Percentiles rank a stretch among this genome's conserved stretches.
These are phyloP conservation scores for Camptophora hylomeconis DNA, from an alignment of 2,329 filamentous ascomycete genomes.

Conservation along the genomic window DNA sequence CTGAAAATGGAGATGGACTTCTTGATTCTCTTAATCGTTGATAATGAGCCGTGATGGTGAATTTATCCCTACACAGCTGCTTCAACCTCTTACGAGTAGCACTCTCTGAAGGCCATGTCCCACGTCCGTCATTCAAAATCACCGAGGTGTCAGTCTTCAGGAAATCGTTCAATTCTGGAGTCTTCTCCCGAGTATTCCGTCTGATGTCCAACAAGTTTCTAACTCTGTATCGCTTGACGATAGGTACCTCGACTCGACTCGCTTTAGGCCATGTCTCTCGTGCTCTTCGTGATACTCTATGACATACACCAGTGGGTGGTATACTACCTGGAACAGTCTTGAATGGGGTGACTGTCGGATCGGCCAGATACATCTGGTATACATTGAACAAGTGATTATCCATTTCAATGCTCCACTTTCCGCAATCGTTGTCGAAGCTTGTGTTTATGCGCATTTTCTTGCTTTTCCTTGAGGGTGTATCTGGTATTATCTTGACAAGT, in stretches of 20 bases:
- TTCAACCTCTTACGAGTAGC: conserved; percentile 46
- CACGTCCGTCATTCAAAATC: conserved; percentile 20
- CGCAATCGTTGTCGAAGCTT: conserved; percentile 17
- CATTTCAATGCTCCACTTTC: conserved; percentile 48
- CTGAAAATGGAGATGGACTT: conserved; percentile 45
- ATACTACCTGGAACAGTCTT: conserved; percentile 52
- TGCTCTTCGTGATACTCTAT: conserved; percentile 49
- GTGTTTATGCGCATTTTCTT: conserved; percentile 19
- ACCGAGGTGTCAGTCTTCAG: conserved; percentile 10
- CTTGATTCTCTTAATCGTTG: conserved; percentile 47
- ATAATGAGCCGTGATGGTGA: conserved; percentile 50
- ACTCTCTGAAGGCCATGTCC: conserved; percentile 44
- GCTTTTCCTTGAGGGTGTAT: conserved; percentile 25
- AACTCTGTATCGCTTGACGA: conserved; percentile 16
- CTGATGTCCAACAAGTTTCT: conserved; percentile 15
- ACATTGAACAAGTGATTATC: conserved; percentile 54
- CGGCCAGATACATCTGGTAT: conserved; percentile 52
- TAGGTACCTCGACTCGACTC: conserved; percentile 18
- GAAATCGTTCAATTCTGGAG: conserved; percentile 17
- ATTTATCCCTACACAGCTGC: conserved; percentile 47
- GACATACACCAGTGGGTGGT: conserved; percentile 51
- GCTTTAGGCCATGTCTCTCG: conserved; percentile 44
- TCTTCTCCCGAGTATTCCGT: conserved; percentile 10
- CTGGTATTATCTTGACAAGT: conserved; percentile 24
- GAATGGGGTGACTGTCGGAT: conserved; percentile 53